Conservation (phyloP, 495 filamentous ascomycete species). For the Podospora bellae-mahoneyi region DNA sequence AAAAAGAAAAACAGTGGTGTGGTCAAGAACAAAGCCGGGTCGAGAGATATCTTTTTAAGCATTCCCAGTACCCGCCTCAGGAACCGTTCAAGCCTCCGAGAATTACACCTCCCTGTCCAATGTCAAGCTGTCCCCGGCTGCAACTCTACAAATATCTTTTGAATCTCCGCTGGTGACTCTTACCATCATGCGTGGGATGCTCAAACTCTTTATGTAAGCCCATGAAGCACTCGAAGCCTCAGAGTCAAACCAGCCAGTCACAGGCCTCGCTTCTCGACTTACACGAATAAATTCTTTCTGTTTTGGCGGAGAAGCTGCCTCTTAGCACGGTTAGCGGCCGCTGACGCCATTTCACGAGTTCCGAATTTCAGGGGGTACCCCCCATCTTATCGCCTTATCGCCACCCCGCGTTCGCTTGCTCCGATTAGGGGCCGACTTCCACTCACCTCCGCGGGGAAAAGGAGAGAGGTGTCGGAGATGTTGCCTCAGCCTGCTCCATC, state of each 20-base stretch:
- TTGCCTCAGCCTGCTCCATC: neutral
- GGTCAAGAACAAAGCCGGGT: neutral
- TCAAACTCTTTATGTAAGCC: conserved; percentile 20
- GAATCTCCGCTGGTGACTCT: conserved; percentile 25
- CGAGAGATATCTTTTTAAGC: neutral
- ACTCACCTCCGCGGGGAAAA: conserved; percentile 24
- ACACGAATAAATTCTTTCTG: conserved; percentile 18
- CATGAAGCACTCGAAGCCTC: neutral
- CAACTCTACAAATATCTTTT: conserved; percentile 10
- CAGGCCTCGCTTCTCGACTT: conserved; percentile 17
- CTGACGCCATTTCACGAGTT: conserved; percentile 35
- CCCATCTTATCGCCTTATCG: conserved; percentile 22
- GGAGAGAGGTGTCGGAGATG: neutral
- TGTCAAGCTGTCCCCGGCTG: neutral
- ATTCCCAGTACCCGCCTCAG: neutral
- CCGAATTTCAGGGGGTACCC: neutral
- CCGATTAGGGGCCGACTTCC: neutral
- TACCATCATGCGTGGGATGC: conserved; percentile 4
- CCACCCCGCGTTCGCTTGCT: conserved; percentile 14
- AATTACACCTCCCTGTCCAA: neutral
- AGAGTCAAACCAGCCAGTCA: conserved; percentile 19
- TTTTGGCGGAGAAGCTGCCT: conserved; percentile 14
- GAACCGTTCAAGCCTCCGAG: neutral
- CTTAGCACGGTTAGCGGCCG: conserved; percentile 26
- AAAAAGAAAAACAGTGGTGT: neutral